Base-by-base conservation (phyloP, 2,329 filamentous ascomycete genomes). In the Exophiala aquamarina region DNA sequence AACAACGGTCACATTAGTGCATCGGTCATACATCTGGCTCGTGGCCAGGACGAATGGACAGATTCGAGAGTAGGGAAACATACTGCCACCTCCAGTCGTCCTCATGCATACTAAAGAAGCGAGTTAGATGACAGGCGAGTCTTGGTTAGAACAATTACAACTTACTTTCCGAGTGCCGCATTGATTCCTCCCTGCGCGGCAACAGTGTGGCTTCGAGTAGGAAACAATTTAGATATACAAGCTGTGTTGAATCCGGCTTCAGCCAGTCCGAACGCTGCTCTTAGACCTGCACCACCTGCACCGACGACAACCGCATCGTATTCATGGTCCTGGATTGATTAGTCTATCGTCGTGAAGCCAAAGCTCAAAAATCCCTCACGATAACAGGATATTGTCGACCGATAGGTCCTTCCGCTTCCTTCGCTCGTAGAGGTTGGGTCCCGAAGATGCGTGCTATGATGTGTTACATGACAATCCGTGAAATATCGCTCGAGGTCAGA, bases 301-400 rank as follows among this genome's bases (percentile, higher is more conserved):
- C 75, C 75, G 44, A 78, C 89, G 52, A 98, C 93, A 62, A 98
- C 79, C 19, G 55, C 53, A 86, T 97, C 93, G 74, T 96, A 97
- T 74, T 97, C 90, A 74, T 98, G 93, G 70, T 97, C 93, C 40
- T 41, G 31, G 4, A 23, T 4, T 6, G 7, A 11, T 45, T 33
- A 50, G 39, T 19, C 15, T 14, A 15, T 37, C 17, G 17, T 37
- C 13, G 26, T 4, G 13, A 11, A 17, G 18, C 10, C 13, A 7
- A 17, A 10, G 21, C 10, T 36, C 38, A 31, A n/a, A 10, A 33
- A 46, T 9, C 43, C 29, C 86, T 71, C 81, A 89, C 87, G 70
- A 98, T 91, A 63, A 98, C 88, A 41, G 90, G 87, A 71, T 98
- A 97, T 73, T 95, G 93, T 71, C 79, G 85, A 71, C 84, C 87